Percentiles rank a stretch among this genome's conserved stretches.
These are phyloP conservation scores for Fennellomyces sp. DNA, from an alignment of 371 early-diverging fungal species.

Conservation along the genomic window DNA sequence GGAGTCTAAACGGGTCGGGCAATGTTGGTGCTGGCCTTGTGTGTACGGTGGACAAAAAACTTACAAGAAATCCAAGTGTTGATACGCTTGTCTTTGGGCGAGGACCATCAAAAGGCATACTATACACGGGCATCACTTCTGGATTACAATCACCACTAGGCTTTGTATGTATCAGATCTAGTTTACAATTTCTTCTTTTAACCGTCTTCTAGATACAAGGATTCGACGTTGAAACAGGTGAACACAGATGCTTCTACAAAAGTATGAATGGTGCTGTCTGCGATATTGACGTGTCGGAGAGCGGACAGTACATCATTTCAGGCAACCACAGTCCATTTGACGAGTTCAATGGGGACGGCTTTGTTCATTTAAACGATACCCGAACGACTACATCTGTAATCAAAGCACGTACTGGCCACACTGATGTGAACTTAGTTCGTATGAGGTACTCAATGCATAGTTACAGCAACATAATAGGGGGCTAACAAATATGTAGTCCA, in stretches of 20 bases:
- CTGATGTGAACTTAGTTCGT: conserved; percentile 42
- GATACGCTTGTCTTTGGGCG: conserved; percentile 45
- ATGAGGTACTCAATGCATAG: too few relatives aligned
- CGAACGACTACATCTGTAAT: conserved; percentile 9
- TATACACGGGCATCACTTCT: conserved; percentile 34
- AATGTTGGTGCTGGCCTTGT: conserved; percentile 28
- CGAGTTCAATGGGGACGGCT: conserved; percentile 30
- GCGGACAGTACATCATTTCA: conserved; percentile 27
- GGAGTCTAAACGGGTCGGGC: conserved; percentile 28
- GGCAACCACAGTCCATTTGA: conserved; percentile 33
- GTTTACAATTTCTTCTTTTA: background rate
- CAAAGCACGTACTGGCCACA: conserved; percentile 30
- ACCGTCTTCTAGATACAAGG: conserved; percentile 24
- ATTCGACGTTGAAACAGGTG: conserved; percentile 22
- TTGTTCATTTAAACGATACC: conserved; percentile 36
- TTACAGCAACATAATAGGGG: background rate
- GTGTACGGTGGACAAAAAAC: conserved; percentile 23
- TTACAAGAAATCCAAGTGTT: conserved; percentile 18
- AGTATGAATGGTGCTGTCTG: conserved; percentile 34
- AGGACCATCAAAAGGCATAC: conserved; percentile 15
- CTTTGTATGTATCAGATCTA: background rate
- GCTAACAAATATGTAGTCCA: conserved; percentile 20
- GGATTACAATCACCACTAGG: background rate
- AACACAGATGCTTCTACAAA: conserved; percentile 7
- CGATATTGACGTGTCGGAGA: conserved; percentile 24